Evolutionary conservation across 805 yeast species (phyloP), one percentile per base, ranked within the genome.

Genomic region (Starmerella sirachaensis): DNA sequence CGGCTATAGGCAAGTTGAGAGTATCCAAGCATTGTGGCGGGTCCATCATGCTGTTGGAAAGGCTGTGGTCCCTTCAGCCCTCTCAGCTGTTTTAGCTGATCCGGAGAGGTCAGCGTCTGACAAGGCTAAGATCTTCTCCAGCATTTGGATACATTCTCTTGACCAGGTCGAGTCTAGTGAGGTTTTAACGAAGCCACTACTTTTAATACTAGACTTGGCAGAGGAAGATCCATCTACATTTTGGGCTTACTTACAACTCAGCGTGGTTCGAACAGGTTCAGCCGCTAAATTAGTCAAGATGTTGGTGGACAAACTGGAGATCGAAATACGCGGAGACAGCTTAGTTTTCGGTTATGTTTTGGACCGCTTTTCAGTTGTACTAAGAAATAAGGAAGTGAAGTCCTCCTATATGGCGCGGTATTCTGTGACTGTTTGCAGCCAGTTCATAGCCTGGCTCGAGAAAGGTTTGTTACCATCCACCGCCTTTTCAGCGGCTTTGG

Each of bases 101-200:
- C 55, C 63, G 1, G 51, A 48, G 4, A 34, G 40, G 6, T 43
- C 58, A 24, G 58, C 66, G 16, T 53, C 58, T 5, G 58, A 64
- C 13, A 63, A 74, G 42, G 56, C 78, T 1, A 55, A 62, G 13
- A 78, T 80, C 0, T 69, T 83, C 45, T 66, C 73, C 35, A 66
- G 72, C 7, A 54, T 86, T 5, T 88, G 96, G 96, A 65, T 66
- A 3, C 88, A 81, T 49, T 68, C 88, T 0, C 69, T 66, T 30
- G 82, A 74, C 25, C 50, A 59, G 3, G 45, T 55, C 3, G 57
- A 59, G 48, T 45, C 47, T 43, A 76, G 67, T 35, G 45, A 55
- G 2, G 58, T 78, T 6, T 56, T 84, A 10, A 60, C 68, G 6
- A 65, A 77, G 45, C 91, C 94, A 0, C 55, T 84, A 5, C 72